A percentile compares a stretch with the other conserved stretches of the same genome.
These are phyloP conservation scores for Porcisia deanei DNA, from an alignment of 208 protist species.

Conservation along the genomic window DNA sequence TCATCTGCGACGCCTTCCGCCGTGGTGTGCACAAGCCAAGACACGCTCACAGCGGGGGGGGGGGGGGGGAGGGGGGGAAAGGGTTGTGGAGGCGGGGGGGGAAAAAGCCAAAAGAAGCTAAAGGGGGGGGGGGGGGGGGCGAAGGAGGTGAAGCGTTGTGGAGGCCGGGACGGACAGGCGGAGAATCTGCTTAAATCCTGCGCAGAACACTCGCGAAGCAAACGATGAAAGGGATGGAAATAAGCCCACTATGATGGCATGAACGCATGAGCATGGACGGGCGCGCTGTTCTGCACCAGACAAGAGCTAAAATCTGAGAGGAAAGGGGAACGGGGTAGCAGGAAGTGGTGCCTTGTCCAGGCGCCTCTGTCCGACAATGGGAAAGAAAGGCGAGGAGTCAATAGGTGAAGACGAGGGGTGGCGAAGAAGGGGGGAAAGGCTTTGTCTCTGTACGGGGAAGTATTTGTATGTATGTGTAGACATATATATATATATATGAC, in stretches of 20 bases:
- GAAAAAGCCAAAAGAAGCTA: not conserved
- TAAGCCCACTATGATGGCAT: not conserved
- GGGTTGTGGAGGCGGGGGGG: not conserved
- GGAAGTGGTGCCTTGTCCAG: not conserved
- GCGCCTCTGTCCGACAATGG: not conserved
- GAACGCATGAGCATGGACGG: not conserved
- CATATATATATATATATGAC: not conserved
- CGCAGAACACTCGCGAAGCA: not conserved
- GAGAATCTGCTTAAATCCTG: not conserved
- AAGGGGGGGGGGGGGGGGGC: not conserved
- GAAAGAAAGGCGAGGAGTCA: not conserved
- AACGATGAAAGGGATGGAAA: not conserved
- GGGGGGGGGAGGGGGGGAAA: not conserved
- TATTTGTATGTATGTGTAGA: conserved; percentile 5
- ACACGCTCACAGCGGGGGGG: not conserved
- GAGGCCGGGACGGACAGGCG: too few relatives aligned
- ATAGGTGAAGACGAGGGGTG: too few relatives aligned
- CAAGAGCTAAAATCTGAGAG: not conserved
- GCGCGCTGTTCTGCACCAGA: not conserved
- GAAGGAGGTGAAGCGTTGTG: not conserved
- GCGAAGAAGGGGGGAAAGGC: not conserved
- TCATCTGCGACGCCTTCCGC: not conserved
- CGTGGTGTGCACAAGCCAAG: too few relatives aligned
- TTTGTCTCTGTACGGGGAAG: not conserved
- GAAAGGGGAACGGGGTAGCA: too few relatives aligned